Evolutionary conservation across 441 rosid genomes (phyloP).

Genomic region (Gossypium schwendimanii): DNA sequence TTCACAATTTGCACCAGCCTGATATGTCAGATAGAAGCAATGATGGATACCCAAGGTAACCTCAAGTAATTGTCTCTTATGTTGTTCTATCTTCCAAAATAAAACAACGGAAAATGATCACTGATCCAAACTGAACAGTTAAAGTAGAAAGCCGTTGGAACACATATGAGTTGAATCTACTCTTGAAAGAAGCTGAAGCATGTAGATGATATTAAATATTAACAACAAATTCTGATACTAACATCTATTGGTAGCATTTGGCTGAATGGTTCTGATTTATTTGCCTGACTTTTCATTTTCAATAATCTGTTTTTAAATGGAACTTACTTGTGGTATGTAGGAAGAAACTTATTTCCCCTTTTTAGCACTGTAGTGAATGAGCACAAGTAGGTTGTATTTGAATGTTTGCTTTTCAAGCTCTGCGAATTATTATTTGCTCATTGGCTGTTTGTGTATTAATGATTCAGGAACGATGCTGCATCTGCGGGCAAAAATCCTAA

Average conservation of each 20-base stretch:
- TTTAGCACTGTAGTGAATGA: neutral
- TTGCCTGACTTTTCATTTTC: neutral
- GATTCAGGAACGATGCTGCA: constrained; percentile 44
- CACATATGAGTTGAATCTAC: neutral
- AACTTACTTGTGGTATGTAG: neutral
- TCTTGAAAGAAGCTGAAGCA: neutral
- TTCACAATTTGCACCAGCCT: constrained; percentile 33
- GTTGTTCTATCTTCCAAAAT: neutral
- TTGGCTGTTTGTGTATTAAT: constrained; percentile 17
- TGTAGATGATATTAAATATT: neutral
- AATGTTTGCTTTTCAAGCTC: constrained; percentile 9
- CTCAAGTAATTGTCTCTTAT: neutral
- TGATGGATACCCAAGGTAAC: constrained; percentile 60
- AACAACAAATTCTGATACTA: neutral
- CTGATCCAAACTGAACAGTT: constrained; percentile 1
- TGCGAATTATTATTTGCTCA: constrained; percentile 8
- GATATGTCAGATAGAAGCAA: constrained; percentile 39
- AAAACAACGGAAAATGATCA: neutral
- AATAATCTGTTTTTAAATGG: neutral
- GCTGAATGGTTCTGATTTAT: neutral
- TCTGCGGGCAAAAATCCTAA: constrained; percentile 36
- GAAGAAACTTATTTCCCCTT: neutral
- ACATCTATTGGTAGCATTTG: neutral
- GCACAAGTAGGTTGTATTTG: neutral
- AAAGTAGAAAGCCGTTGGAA: neutral